Evolutionary conservation across 306 rosid species (phyloP).

Genomic region (Citrullus amarus): DNA sequence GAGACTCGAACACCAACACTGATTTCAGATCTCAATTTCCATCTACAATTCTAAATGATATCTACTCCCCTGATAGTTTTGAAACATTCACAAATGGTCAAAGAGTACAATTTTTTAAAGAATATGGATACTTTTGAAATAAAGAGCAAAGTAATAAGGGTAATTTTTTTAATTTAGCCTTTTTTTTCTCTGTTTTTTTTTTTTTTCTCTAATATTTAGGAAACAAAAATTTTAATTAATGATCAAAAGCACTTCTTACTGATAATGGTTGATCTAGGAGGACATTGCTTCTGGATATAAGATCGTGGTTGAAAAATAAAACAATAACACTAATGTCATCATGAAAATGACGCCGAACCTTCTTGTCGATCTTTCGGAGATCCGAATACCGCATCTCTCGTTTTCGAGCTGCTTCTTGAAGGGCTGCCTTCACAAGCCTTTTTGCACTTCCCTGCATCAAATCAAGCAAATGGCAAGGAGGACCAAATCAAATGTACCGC

Average conservation of each 20-base stretch:
- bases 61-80: neutral
- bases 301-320: conserved; percentile 78
- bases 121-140: neutral
- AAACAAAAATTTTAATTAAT: conserved; percentile 15
- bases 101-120: too few species aligned
- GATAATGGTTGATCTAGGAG: conserved; percentile 40
- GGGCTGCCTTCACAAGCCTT: conserved; percentile 75
- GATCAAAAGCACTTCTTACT: conserved; percentile 44
- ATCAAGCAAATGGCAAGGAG: neutral
- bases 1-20: too few species aligned
- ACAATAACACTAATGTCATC: conserved; percentile 80
- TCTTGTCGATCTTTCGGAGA: conserved; percentile 66
- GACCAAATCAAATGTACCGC: neutral
- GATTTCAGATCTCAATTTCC: neutral
- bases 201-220: neutral
- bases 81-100: neutral
- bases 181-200: neutral
- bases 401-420: conserved; percentile 83
- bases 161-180: neutral
- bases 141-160: neutral
- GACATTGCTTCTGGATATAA: conserved; percentile 43
- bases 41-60: neutral
- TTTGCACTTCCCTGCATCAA: conserved; percentile 76
- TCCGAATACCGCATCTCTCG: conserved; percentile 81
- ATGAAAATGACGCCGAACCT: conserved; percentile 78